Conservation (phyloP, 305 asterid species). For the Rubia tinctorum region DNA sequence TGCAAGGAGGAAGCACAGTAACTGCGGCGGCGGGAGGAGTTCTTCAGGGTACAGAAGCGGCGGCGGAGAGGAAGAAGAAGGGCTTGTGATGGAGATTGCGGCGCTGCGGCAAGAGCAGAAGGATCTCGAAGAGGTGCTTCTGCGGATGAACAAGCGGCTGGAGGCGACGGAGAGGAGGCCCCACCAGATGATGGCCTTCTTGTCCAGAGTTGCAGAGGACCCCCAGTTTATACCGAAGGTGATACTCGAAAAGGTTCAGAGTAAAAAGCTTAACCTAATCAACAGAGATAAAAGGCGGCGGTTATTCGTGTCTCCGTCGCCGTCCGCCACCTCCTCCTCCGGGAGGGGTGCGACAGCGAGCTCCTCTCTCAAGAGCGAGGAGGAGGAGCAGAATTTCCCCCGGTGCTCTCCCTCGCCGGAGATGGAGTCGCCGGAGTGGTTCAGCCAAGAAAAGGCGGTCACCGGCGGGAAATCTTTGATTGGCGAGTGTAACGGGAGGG, state of each 20-base stretch:
- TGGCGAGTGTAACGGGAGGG: background rate
- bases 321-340: constrained; percentile 27
- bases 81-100: constrained; percentile 44
- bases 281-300: constrained; percentile 50
- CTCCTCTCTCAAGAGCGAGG: constrained; percentile 55
- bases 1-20: constrained; percentile 35
- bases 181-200: constrained; percentile 72
- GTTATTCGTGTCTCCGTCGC: constrained; percentile 24
- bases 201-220: constrained; percentile 67
- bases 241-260: constrained; percentile 50
- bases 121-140: constrained; percentile 51
- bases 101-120: constrained; percentile 61
- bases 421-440: constrained; percentile 14
- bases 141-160: constrained; percentile 65
- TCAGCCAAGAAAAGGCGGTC: constrained; percentile 8
- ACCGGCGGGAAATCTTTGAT: constrained; percentile 3
- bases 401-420: constrained; percentile 29
- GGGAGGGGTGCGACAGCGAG: constrained; percentile 24
- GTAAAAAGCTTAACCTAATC: constrained; percentile 12
- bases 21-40: background rate
- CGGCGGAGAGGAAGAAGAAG: constrained; percentile 29
- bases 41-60: background rate
- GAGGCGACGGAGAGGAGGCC: constrained; percentile 85
- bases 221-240: constrained; percentile 61
- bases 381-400: constrained; percentile 31